phyloP scores from a whole-genome alignment of 139 green algal genomes.

The Micractinium conductrix region DNA sequence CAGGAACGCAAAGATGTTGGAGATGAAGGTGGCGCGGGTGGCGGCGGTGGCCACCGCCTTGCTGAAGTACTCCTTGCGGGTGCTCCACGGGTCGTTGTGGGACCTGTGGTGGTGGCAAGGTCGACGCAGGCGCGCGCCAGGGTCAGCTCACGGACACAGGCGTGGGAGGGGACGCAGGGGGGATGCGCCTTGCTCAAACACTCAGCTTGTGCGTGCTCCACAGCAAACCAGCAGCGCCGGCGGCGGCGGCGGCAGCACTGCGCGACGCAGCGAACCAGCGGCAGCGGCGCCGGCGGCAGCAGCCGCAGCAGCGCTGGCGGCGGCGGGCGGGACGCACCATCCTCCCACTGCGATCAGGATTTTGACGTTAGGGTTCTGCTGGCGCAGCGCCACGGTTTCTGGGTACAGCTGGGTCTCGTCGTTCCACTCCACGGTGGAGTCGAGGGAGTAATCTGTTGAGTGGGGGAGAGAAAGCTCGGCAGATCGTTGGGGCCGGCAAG shows the following conservation, averaged over 20 bases:
- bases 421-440: conserved; percentile 42
- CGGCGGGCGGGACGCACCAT: conserved; percentile 13
- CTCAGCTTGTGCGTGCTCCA: neutral
- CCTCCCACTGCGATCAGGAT: conserved; percentile 29
- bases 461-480: neutral
- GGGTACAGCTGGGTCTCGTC: conserved; percentile 19
- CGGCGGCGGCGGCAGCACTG: neutral
- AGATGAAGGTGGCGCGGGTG: conserved; percentile 30
- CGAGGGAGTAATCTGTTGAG: too few relatives aligned
- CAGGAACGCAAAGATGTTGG: conserved; percentile 12
- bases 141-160: neutral
- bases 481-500: neutral
- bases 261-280: neutral
- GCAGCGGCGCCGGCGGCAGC: too few relatives aligned
- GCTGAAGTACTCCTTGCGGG: conserved; percentile 25
- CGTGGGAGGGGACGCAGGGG: neutral
- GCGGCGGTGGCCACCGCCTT: neutral
- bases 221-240: too few relatives aligned
- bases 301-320: too few relatives aligned
- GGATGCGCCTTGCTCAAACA: neutral
- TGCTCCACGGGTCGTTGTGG: conserved; percentile 26
- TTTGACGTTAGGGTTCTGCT: conserved; percentile 32
- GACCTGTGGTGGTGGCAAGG: neutral
- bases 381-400: conserved; percentile 25
- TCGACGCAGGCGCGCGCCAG: too few relatives aligned